Evolutionary conservation across 306 rosid species (phyloP), one percentile per base, ranked within the genome.

Genomic region (Alnus rubra): DNA sequence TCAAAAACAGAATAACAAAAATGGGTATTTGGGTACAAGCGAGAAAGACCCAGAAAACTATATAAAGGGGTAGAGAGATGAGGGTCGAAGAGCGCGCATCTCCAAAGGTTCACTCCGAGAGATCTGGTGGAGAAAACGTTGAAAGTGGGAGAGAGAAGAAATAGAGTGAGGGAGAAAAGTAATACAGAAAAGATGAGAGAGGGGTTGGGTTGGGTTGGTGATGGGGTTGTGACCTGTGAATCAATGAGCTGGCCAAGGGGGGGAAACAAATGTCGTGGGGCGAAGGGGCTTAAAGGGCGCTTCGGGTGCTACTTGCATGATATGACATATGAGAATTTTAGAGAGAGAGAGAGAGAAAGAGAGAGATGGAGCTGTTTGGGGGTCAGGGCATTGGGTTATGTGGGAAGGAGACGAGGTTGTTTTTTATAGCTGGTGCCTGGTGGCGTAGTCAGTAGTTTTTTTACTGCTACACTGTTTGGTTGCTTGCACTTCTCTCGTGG

Each of bases 121-220:
- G 96, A 94, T 94, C 93, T 89, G 94, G 86, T 58, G 81, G 82
- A 80, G 83, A 86, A 88, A 86, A 83, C 88, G 84, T 76, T 75
- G 86, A 84, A 82, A 85, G 64, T 48, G 67, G 18, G 60, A 76
- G 80, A 78, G 71, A 76, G 71, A 58, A 58, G 73, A 62, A 74
- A 47, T 12, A 69, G 87, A 75, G 70, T 65, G 60, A 42, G 45
- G 6, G 45, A 42, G 45, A 42, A 42, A 42, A 42, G 45, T 49
- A 81, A 37, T 23, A 55, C 82, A 18, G 53, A 44, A 9, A 62
- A 23, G 28, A 23, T 23, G 83, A 33, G 71, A 23, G 12, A 23
- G 13, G 73, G 53, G 78, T 31, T n/a, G 69, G 87, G 84, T 86
- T 86, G 89, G 86, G 85, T 84, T 65, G 45, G 47, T 23, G 4